Evolutionary conservation across 805 yeast species (phyloP).

Genomic region (Metschnikowia chrysomelidarum): DNA sequence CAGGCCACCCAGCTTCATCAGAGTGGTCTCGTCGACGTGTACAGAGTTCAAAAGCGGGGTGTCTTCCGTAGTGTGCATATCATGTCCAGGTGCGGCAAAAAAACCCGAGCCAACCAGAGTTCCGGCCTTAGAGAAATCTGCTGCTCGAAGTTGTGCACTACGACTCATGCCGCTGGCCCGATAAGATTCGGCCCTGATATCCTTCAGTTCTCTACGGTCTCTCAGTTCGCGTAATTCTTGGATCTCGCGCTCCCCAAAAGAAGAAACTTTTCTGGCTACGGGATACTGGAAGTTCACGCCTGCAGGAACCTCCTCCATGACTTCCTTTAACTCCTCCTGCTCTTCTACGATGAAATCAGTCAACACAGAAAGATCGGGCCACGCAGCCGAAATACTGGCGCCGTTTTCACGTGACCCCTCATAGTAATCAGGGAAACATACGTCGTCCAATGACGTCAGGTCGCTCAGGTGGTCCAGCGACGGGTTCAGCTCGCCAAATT

Average conservation of each 20-base stretch:
- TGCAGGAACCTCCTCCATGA: slow-evolving; percentile 19
- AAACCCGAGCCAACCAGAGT: too few relatives aligned
- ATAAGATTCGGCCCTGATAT: too few relatives aligned
- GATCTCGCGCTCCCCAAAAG: slow-evolving; percentile 1
- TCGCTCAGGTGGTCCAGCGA: slow-evolving; percentile 58
- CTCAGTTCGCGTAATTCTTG: too few relatives aligned
- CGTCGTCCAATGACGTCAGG: slow-evolving; percentile 83
- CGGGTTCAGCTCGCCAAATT: slow-evolving; percentile 59
- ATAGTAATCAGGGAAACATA: slow-evolving; percentile 80
- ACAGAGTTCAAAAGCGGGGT: slow-evolving; percentile 30
- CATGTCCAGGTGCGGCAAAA: slow-evolving; percentile 1
- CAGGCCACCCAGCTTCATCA: slow-evolving; percentile 39
- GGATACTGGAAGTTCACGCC: slow-evolving; percentile 42
- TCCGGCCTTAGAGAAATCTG: too few relatives aligned
- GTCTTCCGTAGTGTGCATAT: slow-evolving; percentile 21
- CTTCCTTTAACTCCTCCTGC: slow-evolving; percentile 33
- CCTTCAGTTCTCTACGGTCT: too few relatives aligned
- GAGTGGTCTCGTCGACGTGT: slow-evolving; percentile 34
- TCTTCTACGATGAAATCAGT: slow-evolving; percentile 79
- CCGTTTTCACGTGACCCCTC: slow-evolving; percentile 24
- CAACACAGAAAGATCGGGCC: slow-evolving; percentile 84
- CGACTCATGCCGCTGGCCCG: too few relatives aligned
- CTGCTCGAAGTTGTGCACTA: too few relatives aligned
- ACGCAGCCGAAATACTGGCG: slow-evolving; percentile 29
- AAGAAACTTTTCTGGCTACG: slow-evolving; percentile 20